A percentile compares a stretch with the other conserved stretches of the same genome.
These are phyloP conservation scores for Tetratostichococcus sp. DNA, from an alignment of 139 green algal genomes.

Conservation along the genomic window DNA sequence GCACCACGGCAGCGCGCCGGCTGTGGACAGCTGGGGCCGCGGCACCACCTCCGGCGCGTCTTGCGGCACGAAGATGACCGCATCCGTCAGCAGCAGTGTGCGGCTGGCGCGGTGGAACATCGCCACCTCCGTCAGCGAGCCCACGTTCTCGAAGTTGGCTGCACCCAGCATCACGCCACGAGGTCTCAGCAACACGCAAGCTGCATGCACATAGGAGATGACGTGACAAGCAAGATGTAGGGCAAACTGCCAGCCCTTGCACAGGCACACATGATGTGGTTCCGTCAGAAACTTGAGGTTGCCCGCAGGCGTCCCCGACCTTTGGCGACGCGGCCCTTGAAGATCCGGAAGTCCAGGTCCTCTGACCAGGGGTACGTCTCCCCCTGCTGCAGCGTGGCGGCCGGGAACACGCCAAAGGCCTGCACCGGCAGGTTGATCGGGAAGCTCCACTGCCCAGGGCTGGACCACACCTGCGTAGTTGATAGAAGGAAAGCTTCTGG, in stretches of 20 bases:
- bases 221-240: no score
- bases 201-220: no score
- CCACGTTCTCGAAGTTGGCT: conserved; percentile 10
- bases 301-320: no score
- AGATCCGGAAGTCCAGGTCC: conserved; percentile 75
- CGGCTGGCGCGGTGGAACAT: conserved; percentile 77
- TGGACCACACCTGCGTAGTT: neutral
- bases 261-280: no score
- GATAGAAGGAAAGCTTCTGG: no score
- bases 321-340: conserved; percentile 17
- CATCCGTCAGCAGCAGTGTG: conserved; percentile 85
- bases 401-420: conserved; percentile 79
- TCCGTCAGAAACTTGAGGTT: no score
- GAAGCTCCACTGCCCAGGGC: conserved; percentile 67
- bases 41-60: conserved; percentile 30
- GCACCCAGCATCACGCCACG: no score
- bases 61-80: conserved; percentile 64
- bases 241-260: no score
- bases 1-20: neutral
- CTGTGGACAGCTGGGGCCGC: neutral
- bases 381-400: conserved; percentile 27
- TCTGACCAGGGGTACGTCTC: conserved; percentile 59
- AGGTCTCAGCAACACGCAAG: no score
- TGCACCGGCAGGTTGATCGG: conserved; percentile 76
- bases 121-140: conserved; percentile 59